Evolutionary conservation across 176 grass and related monocot species (phyloP).

Genomic region (Carex kokanica): DNA sequence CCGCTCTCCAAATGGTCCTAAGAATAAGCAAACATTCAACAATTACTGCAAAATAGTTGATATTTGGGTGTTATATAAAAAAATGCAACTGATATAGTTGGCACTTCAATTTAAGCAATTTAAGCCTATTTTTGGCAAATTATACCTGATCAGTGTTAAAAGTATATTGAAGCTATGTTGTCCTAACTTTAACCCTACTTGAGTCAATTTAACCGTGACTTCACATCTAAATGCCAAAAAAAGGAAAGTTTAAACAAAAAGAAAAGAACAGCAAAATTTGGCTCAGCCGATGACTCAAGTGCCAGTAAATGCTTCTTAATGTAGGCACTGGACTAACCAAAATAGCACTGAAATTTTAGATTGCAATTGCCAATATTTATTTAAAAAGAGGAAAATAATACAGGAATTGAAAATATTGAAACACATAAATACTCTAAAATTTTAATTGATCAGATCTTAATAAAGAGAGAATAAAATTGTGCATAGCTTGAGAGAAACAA

Average conservation of each 20-base stretch:
- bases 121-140: not conserved
- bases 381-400: not conserved
- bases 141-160: not conserved
- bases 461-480: not conserved
- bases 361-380: not conserved
- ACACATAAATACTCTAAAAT: not conserved
- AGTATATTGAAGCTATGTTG: not conserved
- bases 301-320: not conserved
- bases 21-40: constrained; percentile 20
- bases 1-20: constrained; percentile 59
- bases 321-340: not conserved
- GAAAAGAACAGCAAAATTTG: not conserved
- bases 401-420: not conserved
- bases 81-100: not conserved
- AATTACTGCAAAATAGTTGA: constrained; percentile 12
- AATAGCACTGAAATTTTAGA: not conserved
- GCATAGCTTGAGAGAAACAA: constrained; percentile 28
- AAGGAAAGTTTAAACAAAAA: not conserved
- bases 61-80: not conserved
- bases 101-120: not conserved
- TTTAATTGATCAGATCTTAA: not conserved
- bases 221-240: not conserved
- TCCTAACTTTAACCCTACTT: not conserved
- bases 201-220: not conserved
- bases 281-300: not conserved